A percentile compares a stretch with the other conserved stretches of the same genome.
Conservation (phyloP, 1,284 basidiomycete genomes). For the Phellinidium pouzarii region DNA sequence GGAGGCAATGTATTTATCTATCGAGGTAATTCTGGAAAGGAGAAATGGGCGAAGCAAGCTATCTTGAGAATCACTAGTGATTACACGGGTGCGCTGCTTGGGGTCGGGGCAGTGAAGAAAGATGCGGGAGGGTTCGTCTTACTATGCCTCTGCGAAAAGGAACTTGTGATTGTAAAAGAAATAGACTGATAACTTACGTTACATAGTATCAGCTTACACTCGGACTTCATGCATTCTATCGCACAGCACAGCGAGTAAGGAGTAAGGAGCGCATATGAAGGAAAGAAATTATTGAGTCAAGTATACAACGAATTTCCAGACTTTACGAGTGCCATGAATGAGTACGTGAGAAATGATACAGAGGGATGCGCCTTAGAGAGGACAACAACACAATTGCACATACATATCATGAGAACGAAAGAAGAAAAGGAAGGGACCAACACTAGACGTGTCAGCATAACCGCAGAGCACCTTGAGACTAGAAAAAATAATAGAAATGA, state of each 20-base stretch:
- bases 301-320: slow-evolving; percentile 1
- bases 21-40: slow-evolving; percentile 42
- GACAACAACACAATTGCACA: background rate
- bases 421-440: background rate
- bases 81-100: slow-evolving; percentile 68
- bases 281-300: slow-evolving; percentile 2
- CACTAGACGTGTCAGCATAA: background rate
- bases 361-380: background rate
- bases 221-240: background rate
- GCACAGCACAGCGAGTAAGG: background rate
- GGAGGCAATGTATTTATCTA: slow-evolving; percentile 85
- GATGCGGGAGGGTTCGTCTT: slow-evolving; percentile 36
- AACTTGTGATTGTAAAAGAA: slow-evolving; percentile 53
- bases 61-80: slow-evolving; percentile 70
- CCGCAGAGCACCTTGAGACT: background rate
- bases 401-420: slow-evolving; percentile 8
- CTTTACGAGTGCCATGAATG: slow-evolving; percentile 1
- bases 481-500: background rate
- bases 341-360: slow-evolving; percentile 10
- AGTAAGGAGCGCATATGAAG: background rate
- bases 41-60: slow-evolving; percentile 67
- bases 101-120: slow-evolving; percentile 51
- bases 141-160: slow-evolving; percentile 72
- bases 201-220: too few relatives aligned
- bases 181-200: slow-evolving; percentile 5